Base-by-base conservation (phyloP, 352 stramenopile genomes). In the Phytophthora tubulina region DNA sequence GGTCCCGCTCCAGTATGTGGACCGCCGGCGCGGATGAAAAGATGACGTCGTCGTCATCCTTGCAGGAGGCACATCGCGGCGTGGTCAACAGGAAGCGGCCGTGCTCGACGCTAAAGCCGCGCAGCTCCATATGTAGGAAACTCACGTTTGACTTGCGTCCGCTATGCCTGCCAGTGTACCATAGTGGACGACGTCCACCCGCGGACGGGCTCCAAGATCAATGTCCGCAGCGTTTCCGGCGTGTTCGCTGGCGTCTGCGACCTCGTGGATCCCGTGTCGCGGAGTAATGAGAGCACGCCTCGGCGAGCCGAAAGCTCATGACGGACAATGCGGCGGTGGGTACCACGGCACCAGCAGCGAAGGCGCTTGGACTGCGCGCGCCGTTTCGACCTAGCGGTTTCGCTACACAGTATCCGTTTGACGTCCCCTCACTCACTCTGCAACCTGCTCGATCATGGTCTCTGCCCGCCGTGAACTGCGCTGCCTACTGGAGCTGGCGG, bases 401-500 rank as follows among this genome's bases (percentile, higher is more conserved):
- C 42, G 52, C 41, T 51, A 27, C 36, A 14, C 53, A 27, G 36
- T 65, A 71, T 69, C 60, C 39, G 32, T 32, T 70, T 44, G 35
- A 58, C 63, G 57, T 39, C 36, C 63, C 35, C 49, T 50, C 53
- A 60, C 27, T 32, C 52, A 46, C n/a, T 58, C 11, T 17, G 32
- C 50, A 13, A 39, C n/a, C 33, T 57, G n/a, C 33, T 32, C 38
- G 42, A 41, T 41, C 53, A 80, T 80, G 73, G 73, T 80, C 54
- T 77, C 73, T 9, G 73, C 64, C n/a, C 73, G 73, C 31, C 70
- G 61, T 14, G 73, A 80, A 58, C 69, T 80, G 42, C 69, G 69
- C 59, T 76, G 72, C 61, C 66, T 93, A 54, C 52, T 89, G 71
- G 81, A 75, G 75, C 79, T 93, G 41, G 82, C 82, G 59, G 60